These are phyloP conservation scores for Verticillium nubilum DNA, from an alignment of 2,329 filamentous ascomycete genomes.

Conservation along the genomic window DNA sequence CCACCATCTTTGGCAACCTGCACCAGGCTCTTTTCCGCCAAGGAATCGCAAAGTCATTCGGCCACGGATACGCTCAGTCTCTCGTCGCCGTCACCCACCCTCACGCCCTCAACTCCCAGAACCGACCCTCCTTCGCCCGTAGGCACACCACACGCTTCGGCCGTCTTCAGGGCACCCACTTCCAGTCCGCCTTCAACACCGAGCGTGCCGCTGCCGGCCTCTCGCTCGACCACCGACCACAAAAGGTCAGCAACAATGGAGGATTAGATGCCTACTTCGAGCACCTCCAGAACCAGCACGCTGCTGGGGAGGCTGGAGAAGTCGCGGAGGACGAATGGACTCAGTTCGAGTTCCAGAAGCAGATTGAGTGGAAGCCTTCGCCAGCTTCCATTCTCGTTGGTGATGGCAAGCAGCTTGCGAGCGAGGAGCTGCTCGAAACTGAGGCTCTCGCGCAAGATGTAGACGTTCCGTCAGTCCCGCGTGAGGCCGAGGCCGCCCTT, in stretches of 20 bases:
- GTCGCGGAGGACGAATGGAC: constrained; percentile 78
- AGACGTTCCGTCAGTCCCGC: constrained; percentile 28
- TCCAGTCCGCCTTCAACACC: constrained; percentile 73
- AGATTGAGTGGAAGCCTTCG: constrained; percentile 80
- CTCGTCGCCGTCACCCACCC: constrained; percentile 90
- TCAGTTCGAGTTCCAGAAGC: constrained; percentile 83
- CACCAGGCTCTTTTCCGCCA: constrained; percentile 87
- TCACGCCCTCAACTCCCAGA: constrained; percentile 69
- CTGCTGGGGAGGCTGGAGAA: constrained; percentile 38
- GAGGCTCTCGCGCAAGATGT: constrained; percentile 28
- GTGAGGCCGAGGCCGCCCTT: constrained; percentile 53
- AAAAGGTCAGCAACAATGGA: constrained; percentile 38
- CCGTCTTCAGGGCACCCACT: constrained; percentile 56
- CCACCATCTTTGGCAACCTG: constrained; percentile 62
- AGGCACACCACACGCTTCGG: constrained; percentile 50
- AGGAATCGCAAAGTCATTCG: constrained; percentile 94
- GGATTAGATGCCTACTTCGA: constrained; percentile 89
- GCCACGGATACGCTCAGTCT: constrained; percentile 96
- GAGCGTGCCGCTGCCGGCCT: constrained; percentile 46
- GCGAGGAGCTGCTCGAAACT: constrained; percentile 18
- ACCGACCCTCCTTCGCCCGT: constrained; percentile 57
- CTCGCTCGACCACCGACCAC: constrained; percentile 52
- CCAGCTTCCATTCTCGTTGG: constrained; percentile 43
- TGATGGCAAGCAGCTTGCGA: constrained; percentile 51
- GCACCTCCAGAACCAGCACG: constrained; percentile 75